Base-by-base conservation (phyloP, 148 eudicot genomes). In the Beta vulgaris region DNA sequence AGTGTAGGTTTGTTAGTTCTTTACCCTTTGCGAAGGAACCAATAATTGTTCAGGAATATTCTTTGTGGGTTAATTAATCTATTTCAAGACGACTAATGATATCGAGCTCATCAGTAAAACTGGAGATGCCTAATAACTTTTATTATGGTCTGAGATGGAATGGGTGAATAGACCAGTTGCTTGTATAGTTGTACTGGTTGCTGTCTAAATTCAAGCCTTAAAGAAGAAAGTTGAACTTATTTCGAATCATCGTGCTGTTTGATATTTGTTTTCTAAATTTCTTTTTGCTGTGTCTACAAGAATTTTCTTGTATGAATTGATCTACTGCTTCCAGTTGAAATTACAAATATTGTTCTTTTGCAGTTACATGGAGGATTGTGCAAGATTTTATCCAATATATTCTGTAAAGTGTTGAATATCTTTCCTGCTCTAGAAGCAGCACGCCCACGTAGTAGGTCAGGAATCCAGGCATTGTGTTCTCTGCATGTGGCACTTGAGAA, bases 351-450 rank as follows among this genome's bases (percentile, higher is more conserved):
- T 77, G 58, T 80, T 76, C 15, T 21, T 62, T 40, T 84, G 86
- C 88, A 95, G 98, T 85, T 95, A 78, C 98, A 95, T 90, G 97
- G 92, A 74, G 91, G 80, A 40, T 83, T 95, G 92, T 95, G 98
- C 91, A 92, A 86, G 86, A 75, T 81, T 49, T 81, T 95, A 15
- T 88, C 88, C 70, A 73, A 85, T 76, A 74, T 92, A 75, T 92
- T 92, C 84, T 78, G 83, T 76, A 92, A 76, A 87, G 86, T 89
- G 79, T 62, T 92, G 86, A 87, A 80, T 34, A 87, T 95, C 74
- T 95, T 95, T 81, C 98, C 98, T 49, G 86, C 83, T 39, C 78
- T 95, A 68, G 98, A 95, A 90, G 97, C 92, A 7, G 93, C 97
- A 55, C 82, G 98, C 14, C 98, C 98, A 29, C 85, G 97, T 77